phyloP scores from a whole-genome alignment of 257 asterid species.

The Solanum sitiens region DNA sequence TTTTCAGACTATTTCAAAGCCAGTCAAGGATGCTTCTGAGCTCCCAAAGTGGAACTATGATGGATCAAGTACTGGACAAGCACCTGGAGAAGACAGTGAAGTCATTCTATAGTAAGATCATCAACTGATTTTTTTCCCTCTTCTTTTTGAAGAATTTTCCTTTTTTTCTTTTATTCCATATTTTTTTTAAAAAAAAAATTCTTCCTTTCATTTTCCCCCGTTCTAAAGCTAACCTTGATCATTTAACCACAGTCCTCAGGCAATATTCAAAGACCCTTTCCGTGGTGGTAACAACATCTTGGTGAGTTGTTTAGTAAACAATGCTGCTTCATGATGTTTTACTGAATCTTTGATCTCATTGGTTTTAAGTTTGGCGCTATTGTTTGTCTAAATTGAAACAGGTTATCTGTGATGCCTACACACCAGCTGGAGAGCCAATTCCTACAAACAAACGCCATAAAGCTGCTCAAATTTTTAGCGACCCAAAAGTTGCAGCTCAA shows the following conservation, averaged over 20 bases:
- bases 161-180: background rate
- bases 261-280: constrained; percentile 95
- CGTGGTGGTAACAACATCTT: constrained; percentile 96
- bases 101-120: constrained; percentile 83
- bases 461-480: constrained; percentile 86
- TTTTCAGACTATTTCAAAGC: constrained; percentile 70
- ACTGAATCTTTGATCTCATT: background rate
- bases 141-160: background rate
- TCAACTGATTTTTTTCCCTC: background rate
- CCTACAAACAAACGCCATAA: constrained; percentile 87
- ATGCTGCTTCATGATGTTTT: background rate
- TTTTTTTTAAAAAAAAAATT: background rate
- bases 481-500: constrained; percentile 63
- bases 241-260: constrained; percentile 65
- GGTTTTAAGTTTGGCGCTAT: background rate
- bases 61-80: constrained; percentile 99
- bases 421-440: constrained; percentile 94
- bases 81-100: constrained; percentile 98
- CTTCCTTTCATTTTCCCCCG: background rate
- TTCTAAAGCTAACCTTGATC: background rate
- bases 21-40: constrained; percentile 86
- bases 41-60: constrained; percentile 99
- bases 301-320: constrained; percentile 33
- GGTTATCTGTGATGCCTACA: constrained; percentile 92
- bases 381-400: constrained; percentile 12